Evolutionary conservation across 2,329 filamentous ascomycete species (phyloP).

Genomic region (Penicillium oxalicum): DNA sequence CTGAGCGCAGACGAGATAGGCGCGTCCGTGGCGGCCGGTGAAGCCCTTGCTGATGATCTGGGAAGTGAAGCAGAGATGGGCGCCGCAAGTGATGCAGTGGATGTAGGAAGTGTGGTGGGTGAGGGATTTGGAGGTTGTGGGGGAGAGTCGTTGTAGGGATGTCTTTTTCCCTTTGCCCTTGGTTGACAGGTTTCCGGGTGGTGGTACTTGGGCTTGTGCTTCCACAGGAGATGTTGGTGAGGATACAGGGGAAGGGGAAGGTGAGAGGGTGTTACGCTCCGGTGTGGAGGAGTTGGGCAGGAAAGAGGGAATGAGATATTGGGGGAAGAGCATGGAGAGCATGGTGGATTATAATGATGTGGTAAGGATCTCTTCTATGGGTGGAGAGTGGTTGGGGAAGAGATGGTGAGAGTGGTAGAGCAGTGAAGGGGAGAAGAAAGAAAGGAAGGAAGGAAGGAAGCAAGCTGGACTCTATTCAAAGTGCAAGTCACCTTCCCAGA

Average conservation of each 20-base stretch:
- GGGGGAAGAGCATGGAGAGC: conserved; percentile 39
- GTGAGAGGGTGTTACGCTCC: conserved; percentile 1
- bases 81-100: conserved; percentile 54
- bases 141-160: background rate
- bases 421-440: too few species aligned
- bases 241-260: too few species aligned
- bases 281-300: conserved; percentile 26
- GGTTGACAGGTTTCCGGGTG: background rate
- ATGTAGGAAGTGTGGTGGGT: conserved; percentile 49
- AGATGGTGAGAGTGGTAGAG: too few species aligned
- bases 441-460: too few species aligned
- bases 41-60: conserved; percentile 62
- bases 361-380: too few species aligned
- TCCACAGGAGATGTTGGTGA: too few species aligned
- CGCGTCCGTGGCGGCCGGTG: conserved; percentile 58
- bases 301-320: conserved; percentile 47
- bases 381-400: too few species aligned
- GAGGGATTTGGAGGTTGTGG: conserved; percentile 33
- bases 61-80: conserved; percentile 53
- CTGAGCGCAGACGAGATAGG: conserved; percentile 54
- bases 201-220: background rate
- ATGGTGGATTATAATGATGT: too few species aligned
- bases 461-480: too few species aligned
- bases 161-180: too few species aligned
- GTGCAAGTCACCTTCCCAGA: too few species aligned